Base-by-base conservation (phyloP, 1,284 basidiomycete species). In the Omphalotus olearius region DNA sequence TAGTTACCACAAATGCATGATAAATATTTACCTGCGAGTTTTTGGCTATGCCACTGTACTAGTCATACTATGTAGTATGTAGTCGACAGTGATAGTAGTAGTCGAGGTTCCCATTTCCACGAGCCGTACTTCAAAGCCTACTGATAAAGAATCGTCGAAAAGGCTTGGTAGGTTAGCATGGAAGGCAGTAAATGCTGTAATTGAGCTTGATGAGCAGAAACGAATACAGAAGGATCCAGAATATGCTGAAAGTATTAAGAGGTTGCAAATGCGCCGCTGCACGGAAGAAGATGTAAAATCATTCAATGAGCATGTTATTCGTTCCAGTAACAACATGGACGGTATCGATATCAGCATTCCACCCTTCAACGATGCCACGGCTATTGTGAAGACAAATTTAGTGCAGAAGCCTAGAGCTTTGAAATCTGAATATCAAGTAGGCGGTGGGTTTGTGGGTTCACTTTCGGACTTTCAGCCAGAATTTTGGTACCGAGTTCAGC, bases 201-300 rank as follows among this genome's bases (percentile, higher is more conserved):
- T 70, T 1, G 51, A 56, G 10, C 44, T 68, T 0, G 53, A 20
- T 1, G 61, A 69, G 26, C 68, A 69, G 35, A 60, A 67, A n/a
- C 38, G 56, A 7, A 69, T 69, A 65, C 58, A 60, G 28, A 16
- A 20, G 7, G 67, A 69, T 56, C 28, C 44, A 4, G 60, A 60
- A 18, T 69, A 66, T 61, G 62, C 45, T 18, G 52, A 28, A 5
- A 60, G 65, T 0, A 63, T 67, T 0, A 20, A 45, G 2, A 40
- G 53, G 0, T 47, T 69, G 9, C 5, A 62, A 17, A 49, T 30
- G 1, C 40, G 60, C 7, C 9, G 57, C n/a, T 69, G 66, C 38
- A 63, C 51, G 0, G 25, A 52, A 2, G 57, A 55, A 11, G 64
- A 69, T 56, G 57, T 66, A n/a, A 59, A 62, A 2, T 35, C 69